phyloP scores from a whole-genome alignment of 495 filamentous ascomycete genomes.

The Hypoxylon rickii region DNA sequence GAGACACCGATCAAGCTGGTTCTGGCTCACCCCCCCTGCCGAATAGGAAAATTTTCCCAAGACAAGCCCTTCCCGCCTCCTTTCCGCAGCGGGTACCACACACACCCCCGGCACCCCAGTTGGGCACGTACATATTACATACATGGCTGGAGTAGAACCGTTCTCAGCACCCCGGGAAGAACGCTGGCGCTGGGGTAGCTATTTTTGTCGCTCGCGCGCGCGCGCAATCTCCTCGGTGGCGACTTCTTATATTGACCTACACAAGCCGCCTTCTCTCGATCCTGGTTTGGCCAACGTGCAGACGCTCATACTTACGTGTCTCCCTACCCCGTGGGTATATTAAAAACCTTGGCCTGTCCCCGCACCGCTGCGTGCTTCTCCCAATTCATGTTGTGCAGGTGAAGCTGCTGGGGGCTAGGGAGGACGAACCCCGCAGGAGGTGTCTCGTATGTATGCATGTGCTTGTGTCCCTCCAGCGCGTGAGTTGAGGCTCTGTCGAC shows the following conservation, averaged over 20 bases:
- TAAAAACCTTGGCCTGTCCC: slow-evolving; percentile 21
- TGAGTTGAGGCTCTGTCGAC: slow-evolving; percentile 24
- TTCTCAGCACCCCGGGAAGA: too few relatives aligned
- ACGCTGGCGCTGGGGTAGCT: too few relatives aligned
- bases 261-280: slow-evolving; percentile 12
- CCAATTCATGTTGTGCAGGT: slow-evolving; percentile 17
- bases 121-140: neutral
- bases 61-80: too few relatives aligned
- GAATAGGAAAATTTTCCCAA: too few relatives aligned
- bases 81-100: too few relatives aligned
- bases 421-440: slow-evolving; percentile 22
- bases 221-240: slow-evolving; percentile 20
- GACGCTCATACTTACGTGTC: slow-evolving; percentile 19
- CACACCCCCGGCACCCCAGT: neutral
- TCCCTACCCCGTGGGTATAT: slow-evolving; percentile 16
- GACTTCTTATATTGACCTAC: slow-evolving; percentile 30
- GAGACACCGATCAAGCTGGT: too few relatives aligned
- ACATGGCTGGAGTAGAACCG: too few relatives aligned
- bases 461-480: neutral
- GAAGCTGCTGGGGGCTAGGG: neutral
- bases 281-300: slow-evolving; percentile 19
- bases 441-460: slow-evolving; percentile 1
- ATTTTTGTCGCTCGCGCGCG: slow-evolving; percentile 14
- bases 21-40: too few relatives aligned
- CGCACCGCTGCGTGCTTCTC: slow-evolving; percentile 14